Base-by-base conservation (phyloP, 202 grass and related monocot species). In the Carex sylvatica region DNA sequence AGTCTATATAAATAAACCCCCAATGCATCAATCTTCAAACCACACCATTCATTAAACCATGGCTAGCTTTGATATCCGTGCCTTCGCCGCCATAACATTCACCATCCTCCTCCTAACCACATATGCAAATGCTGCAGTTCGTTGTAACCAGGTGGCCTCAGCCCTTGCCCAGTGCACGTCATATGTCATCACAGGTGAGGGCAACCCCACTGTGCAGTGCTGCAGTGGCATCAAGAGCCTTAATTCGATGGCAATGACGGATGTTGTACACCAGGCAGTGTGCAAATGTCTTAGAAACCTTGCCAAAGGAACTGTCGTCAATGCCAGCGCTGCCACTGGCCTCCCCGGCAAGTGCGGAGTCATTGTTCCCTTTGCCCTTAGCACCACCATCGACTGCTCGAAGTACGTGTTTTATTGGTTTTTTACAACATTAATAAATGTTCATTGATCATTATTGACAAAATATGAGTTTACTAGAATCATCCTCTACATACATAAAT, bases 241-340 rank as follows among this genome's bases (percentile, higher is more conserved):
- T 51, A 35, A 81, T 46, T 19, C 65, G 49, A 20, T 5, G 20
- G 91, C 88, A 84, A 30, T 31, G n/a, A n/a, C n/a, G n/a, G n/a
- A n/a, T n/a, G n/a, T n/a, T n/a, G n/a, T n/a, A n/a, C n/a, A n/a
- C n/a, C n/a, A n/a, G n/a, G n/a, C 84, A 23, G 62, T 19, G 60
- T 90, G 88, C 86, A n/a, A 61, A 77, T 93, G 91, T 78, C 82
- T 93, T 40, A 88, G 90, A 71, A 56, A 62, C 75, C 58, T 87
- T 2, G 90, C 78, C 22, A 60, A 69, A n/a, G 61, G 19, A 33
- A 70, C 23, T 2, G 11, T 12, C 12, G 8, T 75, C 35, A 84
- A 61, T 19, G 54, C 59, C 0, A 80, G 54, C 40, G 84, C 46
- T 44, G 85, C 83, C 69, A 79, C 79, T 40, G 75, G 52, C 31